These are phyloP conservation scores for Cicer judaicum DNA, from an alignment of 306 rosid species.

Conservation along the genomic window DNA sequence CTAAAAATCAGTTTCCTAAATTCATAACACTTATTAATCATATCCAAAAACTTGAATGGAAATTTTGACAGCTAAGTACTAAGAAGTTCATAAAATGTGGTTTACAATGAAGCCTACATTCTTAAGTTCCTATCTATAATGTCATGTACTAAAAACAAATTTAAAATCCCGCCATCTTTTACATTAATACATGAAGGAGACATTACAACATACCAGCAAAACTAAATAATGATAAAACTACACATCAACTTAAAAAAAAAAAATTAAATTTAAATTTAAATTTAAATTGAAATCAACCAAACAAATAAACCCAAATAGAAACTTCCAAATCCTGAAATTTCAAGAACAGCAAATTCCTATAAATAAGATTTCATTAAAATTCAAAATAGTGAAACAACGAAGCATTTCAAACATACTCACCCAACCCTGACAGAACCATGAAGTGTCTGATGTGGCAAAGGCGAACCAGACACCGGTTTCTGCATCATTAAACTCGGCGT, in stretches of 20 bases:
- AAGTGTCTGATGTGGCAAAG: slow-evolving; percentile 57
- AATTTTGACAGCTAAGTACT: slow-evolving; percentile 28
- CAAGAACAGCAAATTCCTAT: not conserved
- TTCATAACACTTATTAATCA: slow-evolving; percentile 6
- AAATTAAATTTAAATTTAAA: not conserved
- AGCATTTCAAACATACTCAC: slow-evolving; percentile 60
- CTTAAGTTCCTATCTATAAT: slow-evolving; percentile 16
- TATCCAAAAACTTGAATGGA: slow-evolving; percentile 22
- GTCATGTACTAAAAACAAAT: not conserved
- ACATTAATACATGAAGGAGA: slow-evolving; percentile 4
- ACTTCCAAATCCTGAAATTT: slow-evolving; percentile 1
- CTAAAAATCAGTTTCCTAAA: slow-evolving; percentile 4
- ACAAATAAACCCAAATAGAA: not conserved
- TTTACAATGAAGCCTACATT: not conserved
- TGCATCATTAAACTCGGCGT: slow-evolving; percentile 45
- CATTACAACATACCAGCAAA: slow-evolving; percentile 11
- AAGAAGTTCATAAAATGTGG: slow-evolving; percentile 32
- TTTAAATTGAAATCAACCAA: not conserved
- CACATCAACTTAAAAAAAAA: slow-evolving; percentile 3
- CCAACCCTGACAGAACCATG: slow-evolving; percentile 62
- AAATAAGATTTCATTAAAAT: slow-evolving; percentile 5
- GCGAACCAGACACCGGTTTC: slow-evolving; percentile 44
- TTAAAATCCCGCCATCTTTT: slow-evolving; percentile 32
- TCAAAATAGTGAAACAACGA: not conserved
- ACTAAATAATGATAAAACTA: not conserved